These are phyloP conservation scores for Favolaschia claudopus DNA, from an alignment of 768 basidiomycete species.

Conservation along the genomic window DNA sequence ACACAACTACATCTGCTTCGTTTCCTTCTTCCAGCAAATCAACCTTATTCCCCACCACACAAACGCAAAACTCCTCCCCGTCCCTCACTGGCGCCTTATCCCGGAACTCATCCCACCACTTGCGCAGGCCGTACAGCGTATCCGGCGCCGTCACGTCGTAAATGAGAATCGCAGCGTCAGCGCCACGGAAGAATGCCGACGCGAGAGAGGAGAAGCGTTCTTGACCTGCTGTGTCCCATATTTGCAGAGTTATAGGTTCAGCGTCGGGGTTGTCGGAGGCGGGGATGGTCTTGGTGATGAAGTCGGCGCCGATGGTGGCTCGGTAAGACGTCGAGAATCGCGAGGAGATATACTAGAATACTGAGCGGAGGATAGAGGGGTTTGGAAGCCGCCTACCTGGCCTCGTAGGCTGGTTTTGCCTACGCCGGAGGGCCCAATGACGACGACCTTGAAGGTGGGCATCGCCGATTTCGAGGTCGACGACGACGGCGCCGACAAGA, in stretches of 20 bases:
- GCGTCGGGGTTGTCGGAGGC: constrained; percentile 58
- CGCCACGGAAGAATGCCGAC: constrained; percentile 84
- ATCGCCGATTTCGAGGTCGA: no score
- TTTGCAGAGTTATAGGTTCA: constrained; percentile 59
- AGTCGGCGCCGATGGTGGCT: constrained; percentile 91
- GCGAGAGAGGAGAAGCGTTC: constrained; percentile 88
- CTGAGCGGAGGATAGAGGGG: not conserved
- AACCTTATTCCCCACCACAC: constrained; percentile 83
- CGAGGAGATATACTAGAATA: constrained; percentile 72
- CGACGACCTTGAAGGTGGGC: constrained; percentile 82
- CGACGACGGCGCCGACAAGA: no score
- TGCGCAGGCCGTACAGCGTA: constrained; percentile 62
- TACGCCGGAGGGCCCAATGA: constrained; percentile 85
- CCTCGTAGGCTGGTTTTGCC: constrained; percentile 84
- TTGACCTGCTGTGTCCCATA: constrained; percentile 80
- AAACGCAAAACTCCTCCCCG: constrained; percentile 71
- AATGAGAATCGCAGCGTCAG: constrained; percentile 82
- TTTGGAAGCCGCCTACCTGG: constrained; percentile 60
- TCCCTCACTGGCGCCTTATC: constrained; percentile 71
- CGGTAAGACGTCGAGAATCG: constrained; percentile 80
- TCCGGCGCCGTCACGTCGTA: constrained; percentile 79
- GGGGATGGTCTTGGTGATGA: constrained; percentile 77
- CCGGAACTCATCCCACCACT: constrained; percentile 85
- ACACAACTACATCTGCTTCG: constrained; percentile 32
- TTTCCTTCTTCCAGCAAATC: constrained; percentile 53